Base-by-base conservation (phyloP, 768 basidiomycete species). In the Pleurotus salmoneostramineus region DNA sequence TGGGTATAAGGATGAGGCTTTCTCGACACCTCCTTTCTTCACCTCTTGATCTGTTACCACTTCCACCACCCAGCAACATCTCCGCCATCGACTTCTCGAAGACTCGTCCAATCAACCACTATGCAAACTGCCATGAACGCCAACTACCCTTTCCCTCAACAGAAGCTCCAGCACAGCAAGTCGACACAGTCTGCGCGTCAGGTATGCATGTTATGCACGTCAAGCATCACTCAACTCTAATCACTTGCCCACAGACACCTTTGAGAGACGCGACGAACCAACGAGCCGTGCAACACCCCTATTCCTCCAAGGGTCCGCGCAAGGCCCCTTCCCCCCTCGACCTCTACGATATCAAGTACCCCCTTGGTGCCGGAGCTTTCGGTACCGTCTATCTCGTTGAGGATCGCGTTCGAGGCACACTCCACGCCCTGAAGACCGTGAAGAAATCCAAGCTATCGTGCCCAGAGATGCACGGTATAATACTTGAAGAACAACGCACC, bases 291-390 rank as follows among this genome's bases (percentile, higher is more conserved):
- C 44, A 11, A 11, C 44, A 17, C 44, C 44, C 44, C 44, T 45
- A 45, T 45, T 17, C 44, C 6, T 45, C 44, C 10, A 17, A 17
- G 17, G 44, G 6, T 7, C 44, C 10, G 17, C 44, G 44, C 44
- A 45, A 15, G 17, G n/a, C 44, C 12, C 12, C 44, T 15, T 11
- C 12, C 6, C 44, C 44, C 15, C 44, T 45, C 44, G 44, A 45
- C 8, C 44, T 45, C 5, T 55, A 68, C 12, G 68, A 65, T 21
- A 21, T 55, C 21, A 51, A 44, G 32, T 33, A 54, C 14, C 21
- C 55, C 51, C 35, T 59, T n/a, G 58, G 58, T 8, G 50, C 32
- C 12, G 58, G 58, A 5, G 14, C 50, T 7, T 45, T 42, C 32
- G 58, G 58, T 1, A 8, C 31, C 17, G 58, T 59, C 1, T 59